A percentile compares a stretch with the other conserved stretches of the same genome.
phyloP scores from a whole-genome alignment of 2,329 filamentous ascomycete genomes.

The Cladosporium oxysporum region DNA sequence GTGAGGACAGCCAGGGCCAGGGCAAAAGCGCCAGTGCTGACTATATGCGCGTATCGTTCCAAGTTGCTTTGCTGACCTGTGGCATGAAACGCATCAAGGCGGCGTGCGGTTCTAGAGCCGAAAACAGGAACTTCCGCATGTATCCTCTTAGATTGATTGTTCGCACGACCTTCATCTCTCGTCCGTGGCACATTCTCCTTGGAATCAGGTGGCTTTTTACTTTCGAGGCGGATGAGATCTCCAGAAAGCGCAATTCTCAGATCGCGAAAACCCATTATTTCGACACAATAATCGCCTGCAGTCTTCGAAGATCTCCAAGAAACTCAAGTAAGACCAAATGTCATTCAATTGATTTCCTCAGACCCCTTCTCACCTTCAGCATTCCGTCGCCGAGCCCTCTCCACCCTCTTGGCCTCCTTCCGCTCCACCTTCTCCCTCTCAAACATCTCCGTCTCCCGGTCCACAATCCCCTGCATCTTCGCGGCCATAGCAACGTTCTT shows the following conservation, averaged over 20 bases:
- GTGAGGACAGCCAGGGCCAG: background rate
- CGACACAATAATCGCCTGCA: background rate
- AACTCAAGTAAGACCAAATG: background rate
- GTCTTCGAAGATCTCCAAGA: background rate
- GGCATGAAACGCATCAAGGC: no score
- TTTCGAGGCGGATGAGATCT: background rate
- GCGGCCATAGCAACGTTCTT: constrained; percentile 35
- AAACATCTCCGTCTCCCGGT: constrained; percentile 49
- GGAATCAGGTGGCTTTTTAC: no score
- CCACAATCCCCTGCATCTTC: constrained; percentile 51
- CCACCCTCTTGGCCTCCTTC: constrained; percentile 12
- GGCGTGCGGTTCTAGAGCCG: no score
- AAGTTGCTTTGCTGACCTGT: background rate
- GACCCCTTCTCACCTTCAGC: background rate
- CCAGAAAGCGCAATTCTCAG: background rate
- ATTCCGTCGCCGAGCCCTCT: background rate
- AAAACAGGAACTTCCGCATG: no score
- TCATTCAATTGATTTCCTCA: background rate
- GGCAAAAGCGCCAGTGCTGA: background rate
- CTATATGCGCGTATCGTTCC: background rate
- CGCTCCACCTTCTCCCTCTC: constrained; percentile 39
- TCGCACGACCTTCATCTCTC: background rate
- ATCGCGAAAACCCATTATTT: background rate
- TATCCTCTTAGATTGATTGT: no score
- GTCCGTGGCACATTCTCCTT: background rate